Evolutionary conservation across 108 stramenopile genomes (phyloP), one percentile per base, ranked within the genome.

Genomic region (Pelagomonas calceolata): DNA sequence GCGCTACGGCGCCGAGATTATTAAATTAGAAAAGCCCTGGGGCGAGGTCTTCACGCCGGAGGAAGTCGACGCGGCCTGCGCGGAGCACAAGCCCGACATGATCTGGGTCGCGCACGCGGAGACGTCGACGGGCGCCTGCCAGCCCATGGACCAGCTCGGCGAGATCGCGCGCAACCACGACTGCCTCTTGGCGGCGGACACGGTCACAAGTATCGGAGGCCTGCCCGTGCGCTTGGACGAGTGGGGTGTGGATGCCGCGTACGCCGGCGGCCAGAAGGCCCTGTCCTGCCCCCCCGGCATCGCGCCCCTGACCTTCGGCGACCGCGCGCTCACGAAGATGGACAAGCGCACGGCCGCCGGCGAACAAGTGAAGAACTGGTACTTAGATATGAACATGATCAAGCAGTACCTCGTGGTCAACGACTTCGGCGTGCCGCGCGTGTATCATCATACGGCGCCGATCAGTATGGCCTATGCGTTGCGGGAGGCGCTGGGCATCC

Each of bases 61-160:
- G 7, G 51, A 60, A 26, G 26, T 60, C 51, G 26, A 4, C 3
- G 26, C 51, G 51, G 51, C 21, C 7, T 26, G 18, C 7, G 51
- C 14, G 26, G 26, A 16, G 51, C 51, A 60, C 51, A 60, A 60
- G 51, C 51, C 51, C 0, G 51, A 60, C 21, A 60, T 12, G 21
- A 1, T 60, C 51, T 60, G 51, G 51, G 51, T 60, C 26, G 51
- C 51, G 7, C 51, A 60, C 51, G 51, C 51, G 51, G 51, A 60
- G 51, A 60, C 51, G 51, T 60, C 51, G 51, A 60, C 51, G 51
- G 51, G 51, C 21, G 51, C 51, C 21, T 60, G 51, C 51, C 51
- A 60, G 26, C 51, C 51, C 26, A 16, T 60, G 51, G 51, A 4
- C 21, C 1, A 26, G 1, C 4, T 60, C 7, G 51, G 21, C 21